phyloP scores from a whole-genome alignment of 345 rosid genomes.

The Erysimum cheiranthoides region DNA sequence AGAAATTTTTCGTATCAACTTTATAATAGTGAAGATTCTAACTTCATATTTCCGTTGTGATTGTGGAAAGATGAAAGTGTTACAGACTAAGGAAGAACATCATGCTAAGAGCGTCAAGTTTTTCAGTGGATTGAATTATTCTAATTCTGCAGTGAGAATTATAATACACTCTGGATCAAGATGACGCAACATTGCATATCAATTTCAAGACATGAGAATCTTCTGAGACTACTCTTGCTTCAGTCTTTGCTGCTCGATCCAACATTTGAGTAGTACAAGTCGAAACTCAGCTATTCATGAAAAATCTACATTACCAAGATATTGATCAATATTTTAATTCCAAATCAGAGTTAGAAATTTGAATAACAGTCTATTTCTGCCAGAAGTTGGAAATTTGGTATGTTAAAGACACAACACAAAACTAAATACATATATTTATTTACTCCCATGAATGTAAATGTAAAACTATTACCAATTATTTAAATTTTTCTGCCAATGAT shows the following conservation, averaged over 20 bases:
- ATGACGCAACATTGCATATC: background rate
- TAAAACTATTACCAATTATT: background rate
- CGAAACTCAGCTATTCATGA: too few species aligned
- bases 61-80: background rate
- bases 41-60: background rate
- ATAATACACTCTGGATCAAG: too few species aligned
- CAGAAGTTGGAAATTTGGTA: background rate
- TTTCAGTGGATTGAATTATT: background rate
- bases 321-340: background rate
- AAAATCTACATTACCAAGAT: background rate
- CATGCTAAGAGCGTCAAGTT: background rate
- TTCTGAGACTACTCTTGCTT: background rate
- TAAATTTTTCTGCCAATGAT: background rate
- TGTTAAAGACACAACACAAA: background rate
- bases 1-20: background rate
- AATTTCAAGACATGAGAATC: background rate
- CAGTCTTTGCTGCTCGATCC: background rate
- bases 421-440: background rate
- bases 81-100: background rate
- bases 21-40: too few species aligned
- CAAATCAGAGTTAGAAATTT: background rate
- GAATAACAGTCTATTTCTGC: background rate
- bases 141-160: too few species aligned
- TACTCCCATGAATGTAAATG: background rate
- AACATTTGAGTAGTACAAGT: background rate